These are phyloP conservation scores for Vigna mungo DNA, from an alignment of 306 rosid species.

Conservation along the genomic window DNA sequence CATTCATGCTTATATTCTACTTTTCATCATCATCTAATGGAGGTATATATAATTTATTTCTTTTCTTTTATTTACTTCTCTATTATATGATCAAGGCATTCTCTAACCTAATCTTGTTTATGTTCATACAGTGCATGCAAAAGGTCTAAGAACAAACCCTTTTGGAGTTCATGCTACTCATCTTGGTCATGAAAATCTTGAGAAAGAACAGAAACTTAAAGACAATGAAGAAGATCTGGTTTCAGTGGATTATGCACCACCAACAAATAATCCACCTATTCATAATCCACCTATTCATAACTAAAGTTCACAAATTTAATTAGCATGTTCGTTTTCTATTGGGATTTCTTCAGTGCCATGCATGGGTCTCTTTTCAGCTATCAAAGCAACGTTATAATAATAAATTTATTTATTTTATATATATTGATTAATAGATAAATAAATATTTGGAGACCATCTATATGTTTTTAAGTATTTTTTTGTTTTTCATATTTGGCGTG, in stretches of 20 bases:
- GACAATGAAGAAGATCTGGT: constrained; percentile 6
- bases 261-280: constrained; percentile 18
- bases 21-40: constrained; percentile 23
- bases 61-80: background rate
- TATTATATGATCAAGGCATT: background rate
- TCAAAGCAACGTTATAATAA: background rate
- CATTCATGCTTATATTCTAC: constrained; percentile 35
- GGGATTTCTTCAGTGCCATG: background rate
- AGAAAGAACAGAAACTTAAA: constrained; percentile 22
- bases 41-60: constrained; percentile 36
- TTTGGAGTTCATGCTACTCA: constrained; percentile 2
- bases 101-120: background rate
- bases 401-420: background rate
- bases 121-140: constrained; percentile 11
- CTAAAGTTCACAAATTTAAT: background rate
- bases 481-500: background rate
- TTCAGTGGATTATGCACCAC: constrained; percentile 37
- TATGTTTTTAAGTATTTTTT: background rate
- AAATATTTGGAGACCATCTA: background rate
- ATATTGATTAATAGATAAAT: background rate
- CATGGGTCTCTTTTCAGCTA: background rate
- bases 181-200: constrained; percentile 12
- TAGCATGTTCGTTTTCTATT: too few relatives aligned
- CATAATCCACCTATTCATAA: too few relatives aligned
- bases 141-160: constrained; percentile 14